Evolutionary conservation across 2,329 filamentous ascomycete genomes (phyloP), one percentile per base, ranked within the genome.

Genomic region (Venturia oleaginea): DNA sequence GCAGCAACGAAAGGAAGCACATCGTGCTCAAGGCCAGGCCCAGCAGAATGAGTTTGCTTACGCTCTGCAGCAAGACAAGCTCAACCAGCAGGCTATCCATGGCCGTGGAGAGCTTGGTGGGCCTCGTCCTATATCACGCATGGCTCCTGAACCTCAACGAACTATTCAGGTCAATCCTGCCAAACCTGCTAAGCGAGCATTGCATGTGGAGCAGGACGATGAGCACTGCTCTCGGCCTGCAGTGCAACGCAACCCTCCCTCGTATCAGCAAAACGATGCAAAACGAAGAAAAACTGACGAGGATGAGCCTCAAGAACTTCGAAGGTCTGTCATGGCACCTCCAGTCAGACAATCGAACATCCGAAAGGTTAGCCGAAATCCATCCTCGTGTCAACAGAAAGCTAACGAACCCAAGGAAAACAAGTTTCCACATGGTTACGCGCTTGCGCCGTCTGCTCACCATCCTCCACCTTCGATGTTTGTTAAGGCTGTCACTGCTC

Each of bases 271-370:
- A 71, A 78, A 83, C 68, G 91, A 96, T 62, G 81, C 84, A 27
- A 97, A 96, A 79, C 85, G 92, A 65, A 84, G 91, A 68, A 88
- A 88, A 72, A 94, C 88, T 62, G 83, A 86, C 67, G 86, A 90
- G 67, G 83, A 87, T 64, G 85, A 87, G 64, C 77, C 81, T 54
- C 82, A 84, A 59, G 80, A 81, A 71, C 81, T 85, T 65, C 82
- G 84, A 57, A 82, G 85, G 64, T 84, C 82, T 59, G 83, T 92
- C 70, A 94, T 92, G 78, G 90, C 88, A 17, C 90, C 91, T 62
- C 91, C 92, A 6, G 91, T 95, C 69, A 86, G 92, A 65, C 91
- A 92, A 67, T 95, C 91, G 1, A 87, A 83, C 60, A 82, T 85
- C 71, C 82, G 83, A 70, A 92, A 91, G 83, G 87, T 90, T 77